Percentiles rank a stretch among this genome's conserved stretches.
Conservation (phyloP, 495 filamentous ascomycete genomes). For the Cladorrhinum samala region DNA sequence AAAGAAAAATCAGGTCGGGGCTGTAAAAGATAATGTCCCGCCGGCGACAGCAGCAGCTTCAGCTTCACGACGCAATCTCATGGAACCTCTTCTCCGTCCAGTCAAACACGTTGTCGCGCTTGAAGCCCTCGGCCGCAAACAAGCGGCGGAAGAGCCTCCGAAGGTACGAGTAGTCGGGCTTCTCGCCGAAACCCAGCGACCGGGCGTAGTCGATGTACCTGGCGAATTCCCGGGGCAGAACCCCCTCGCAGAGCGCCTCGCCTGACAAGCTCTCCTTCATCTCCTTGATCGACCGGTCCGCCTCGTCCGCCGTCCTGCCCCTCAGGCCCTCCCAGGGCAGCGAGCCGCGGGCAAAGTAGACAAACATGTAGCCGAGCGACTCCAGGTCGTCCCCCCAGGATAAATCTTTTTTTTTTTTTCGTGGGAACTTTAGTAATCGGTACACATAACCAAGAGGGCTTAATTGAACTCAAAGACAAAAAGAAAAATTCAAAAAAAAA, state of each 20-base stretch:
- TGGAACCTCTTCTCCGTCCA: conserved; percentile 22
- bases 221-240: conserved; percentile 21
- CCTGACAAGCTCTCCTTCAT: conserved; percentile 21
- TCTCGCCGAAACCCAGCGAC: conserved; percentile 20
- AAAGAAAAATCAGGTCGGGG: no score
- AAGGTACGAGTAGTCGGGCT: conserved; percentile 26
- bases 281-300: conserved; percentile 13
- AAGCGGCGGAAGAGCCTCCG: conserved; percentile 23
- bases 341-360: conserved; percentile 32
- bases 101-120: conserved; percentile 29
- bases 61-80: no score
- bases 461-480: no score
- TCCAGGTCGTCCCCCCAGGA: conserved; percentile 36
- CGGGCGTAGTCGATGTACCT: conserved; percentile 23
- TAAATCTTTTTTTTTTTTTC: no score
- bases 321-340: conserved; percentile 34
- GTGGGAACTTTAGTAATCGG: no score
- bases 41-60: no score
- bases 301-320: conserved; percentile 15
- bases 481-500: no score
- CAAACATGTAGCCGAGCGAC: conserved; percentile 35
- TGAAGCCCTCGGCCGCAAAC: conserved; percentile 25
- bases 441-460: no score
- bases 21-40: no score
- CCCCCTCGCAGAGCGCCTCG: conserved; percentile 15